A percentile compares a stretch with the other conserved stretches of the same genome.
phyloP scores from a whole-genome alignment of 768 basidiomycete species.

The Pleurotus eryngii region DNA sequence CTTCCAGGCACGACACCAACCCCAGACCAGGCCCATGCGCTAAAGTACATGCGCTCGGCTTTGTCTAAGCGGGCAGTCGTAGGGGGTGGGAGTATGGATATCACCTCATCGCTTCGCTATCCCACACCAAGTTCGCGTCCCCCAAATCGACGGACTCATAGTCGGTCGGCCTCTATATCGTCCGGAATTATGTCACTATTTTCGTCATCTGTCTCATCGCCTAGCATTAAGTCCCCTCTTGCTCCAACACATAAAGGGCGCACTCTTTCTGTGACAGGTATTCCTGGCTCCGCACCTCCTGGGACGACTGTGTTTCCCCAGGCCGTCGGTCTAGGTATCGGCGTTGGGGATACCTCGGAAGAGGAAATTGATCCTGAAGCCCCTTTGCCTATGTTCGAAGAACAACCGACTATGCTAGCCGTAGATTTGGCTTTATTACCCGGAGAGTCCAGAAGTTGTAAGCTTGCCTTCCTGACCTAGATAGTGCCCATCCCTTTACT shows the following conservation, averaged over 20 bases:
- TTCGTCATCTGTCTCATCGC: conserved; percentile 29
- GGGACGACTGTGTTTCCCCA: not conserved
- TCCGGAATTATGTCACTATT: conserved; percentile 3
- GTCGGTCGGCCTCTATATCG: conserved; percentile 7
- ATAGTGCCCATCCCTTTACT: not conserved
- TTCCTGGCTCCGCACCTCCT: conserved; percentile 4
- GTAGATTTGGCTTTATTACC: conserved; percentile 81
- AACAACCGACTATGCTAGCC: conserved; percentile 82
- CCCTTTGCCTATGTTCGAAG: conserved; percentile 82
- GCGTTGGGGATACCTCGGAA: conserved; percentile 17
- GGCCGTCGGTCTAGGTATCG: conserved; percentile 18
- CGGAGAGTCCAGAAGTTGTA: conserved; percentile 85
- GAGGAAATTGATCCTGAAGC: conserved; percentile 58
- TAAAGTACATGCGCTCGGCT: conserved; percentile 46
- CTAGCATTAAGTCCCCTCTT: conserved; percentile 51
- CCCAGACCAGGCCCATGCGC: conserved; percentile 40
- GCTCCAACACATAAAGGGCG: conserved; percentile 25
- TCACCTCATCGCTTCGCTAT: conserved; percentile 47
- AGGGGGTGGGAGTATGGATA: conserved; percentile 82
- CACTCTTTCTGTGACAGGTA: conserved; percentile 5
- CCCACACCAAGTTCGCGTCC: conserved; percentile 33
- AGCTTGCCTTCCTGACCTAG: conserved; percentile 24
- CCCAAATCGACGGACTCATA: conserved; percentile 11
- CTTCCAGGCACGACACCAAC: conserved; percentile 28
- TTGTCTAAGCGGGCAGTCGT: conserved; percentile 46